phyloP scores from a whole-genome alignment of 495 filamentous ascomycete genomes.

The Talaromyces liani region DNA sequence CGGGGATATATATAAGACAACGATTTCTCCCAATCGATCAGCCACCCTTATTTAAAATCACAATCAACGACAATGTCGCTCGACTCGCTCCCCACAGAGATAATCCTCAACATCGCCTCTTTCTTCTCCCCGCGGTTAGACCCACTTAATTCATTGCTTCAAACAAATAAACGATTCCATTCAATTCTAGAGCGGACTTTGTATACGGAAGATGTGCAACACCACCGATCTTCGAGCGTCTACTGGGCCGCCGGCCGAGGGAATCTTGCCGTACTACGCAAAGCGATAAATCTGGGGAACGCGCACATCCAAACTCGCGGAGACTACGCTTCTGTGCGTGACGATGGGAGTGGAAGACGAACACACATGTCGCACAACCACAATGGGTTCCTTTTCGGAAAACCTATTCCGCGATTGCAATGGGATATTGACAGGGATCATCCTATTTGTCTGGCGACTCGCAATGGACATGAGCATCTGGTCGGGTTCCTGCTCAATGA shows the following conservation, averaged over 20 bases:
- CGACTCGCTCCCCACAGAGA: background rate
- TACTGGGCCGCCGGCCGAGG: background rate
- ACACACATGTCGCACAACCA: background rate
- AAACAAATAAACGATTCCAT: background rate
- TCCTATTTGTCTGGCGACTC: background rate
- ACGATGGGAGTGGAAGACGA: background rate
- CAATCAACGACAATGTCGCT: background rate
- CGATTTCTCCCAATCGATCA: background rate
- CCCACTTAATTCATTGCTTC: background rate
- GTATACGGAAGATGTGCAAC: constrained; percentile 1
- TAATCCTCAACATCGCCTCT: background rate
- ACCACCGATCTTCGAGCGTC: background rate
- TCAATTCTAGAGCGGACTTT: background rate
- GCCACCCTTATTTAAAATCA: background rate
- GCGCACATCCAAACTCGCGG: background rate
- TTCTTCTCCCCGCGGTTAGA: background rate
- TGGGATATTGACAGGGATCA: background rate
- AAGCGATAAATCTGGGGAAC: background rate
- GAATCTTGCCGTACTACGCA: background rate
- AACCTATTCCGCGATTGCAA: too few species aligned
- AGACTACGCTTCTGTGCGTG: background rate
- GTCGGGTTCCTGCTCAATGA: background rate
- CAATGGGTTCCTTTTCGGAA: background rate
- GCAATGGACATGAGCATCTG: background rate
- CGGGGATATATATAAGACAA: background rate